Conservation (phyloP, 805 yeast species). For the Kazachstania kunashirensis region DNA sequence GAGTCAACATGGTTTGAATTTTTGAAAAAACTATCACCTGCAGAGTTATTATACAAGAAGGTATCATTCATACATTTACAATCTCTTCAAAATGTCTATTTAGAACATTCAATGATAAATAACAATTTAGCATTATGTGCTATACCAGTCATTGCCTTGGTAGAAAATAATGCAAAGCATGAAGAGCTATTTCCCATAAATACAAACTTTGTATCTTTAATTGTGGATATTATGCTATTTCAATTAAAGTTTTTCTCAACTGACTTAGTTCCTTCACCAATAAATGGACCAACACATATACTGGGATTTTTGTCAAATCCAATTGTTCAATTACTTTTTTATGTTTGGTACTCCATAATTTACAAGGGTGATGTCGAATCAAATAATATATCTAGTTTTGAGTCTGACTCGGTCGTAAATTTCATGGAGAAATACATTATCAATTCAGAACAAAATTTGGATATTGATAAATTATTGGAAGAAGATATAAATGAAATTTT, state of each 20-base stretch:
- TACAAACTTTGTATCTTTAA: slow-evolving; percentile 9
- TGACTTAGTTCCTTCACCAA: slow-evolving; percentile 6
- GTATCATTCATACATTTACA: slow-evolving; percentile 3
- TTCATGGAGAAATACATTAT: slow-evolving; percentile 13
- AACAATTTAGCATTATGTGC: slow-evolving; percentile 16
- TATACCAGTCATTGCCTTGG: slow-evolving; percentile 10
- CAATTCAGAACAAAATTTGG: slow-evolving; percentile 8
- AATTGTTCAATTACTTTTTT: slow-evolving; percentile 16
- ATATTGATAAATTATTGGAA: slow-evolving; percentile 11
- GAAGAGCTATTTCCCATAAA: slow-evolving; percentile 5
- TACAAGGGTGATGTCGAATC: slow-evolving; percentile 3
- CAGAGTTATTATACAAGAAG: slow-evolving; percentile 7
- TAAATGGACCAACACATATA: slow-evolving; percentile 5
- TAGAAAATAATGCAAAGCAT: slow-evolving; percentile 2
- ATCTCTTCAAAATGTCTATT: slow-evolving; percentile 1
- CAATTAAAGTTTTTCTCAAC: slow-evolving; percentile 11
- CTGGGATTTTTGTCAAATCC: slow-evolving; percentile 14
- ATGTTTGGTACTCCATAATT: slow-evolving; percentile 15
- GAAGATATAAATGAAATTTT: slow-evolving; percentile 10
- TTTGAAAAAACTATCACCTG: slow-evolving; percentile 7
- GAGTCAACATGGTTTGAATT: slow-evolving; percentile 23
- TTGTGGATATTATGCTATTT: slow-evolving; percentile 13
- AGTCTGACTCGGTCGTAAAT: slow-evolving; percentile 8
- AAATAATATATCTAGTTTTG: slow-evolving; percentile 1
- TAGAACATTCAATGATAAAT: slow-evolving; percentile 12